Evolutionary conservation across 306 rosid genomes (phyloP), one percentile per base, ranked within the genome.

Genomic region (Lithocarpus polystachyus): DNA sequence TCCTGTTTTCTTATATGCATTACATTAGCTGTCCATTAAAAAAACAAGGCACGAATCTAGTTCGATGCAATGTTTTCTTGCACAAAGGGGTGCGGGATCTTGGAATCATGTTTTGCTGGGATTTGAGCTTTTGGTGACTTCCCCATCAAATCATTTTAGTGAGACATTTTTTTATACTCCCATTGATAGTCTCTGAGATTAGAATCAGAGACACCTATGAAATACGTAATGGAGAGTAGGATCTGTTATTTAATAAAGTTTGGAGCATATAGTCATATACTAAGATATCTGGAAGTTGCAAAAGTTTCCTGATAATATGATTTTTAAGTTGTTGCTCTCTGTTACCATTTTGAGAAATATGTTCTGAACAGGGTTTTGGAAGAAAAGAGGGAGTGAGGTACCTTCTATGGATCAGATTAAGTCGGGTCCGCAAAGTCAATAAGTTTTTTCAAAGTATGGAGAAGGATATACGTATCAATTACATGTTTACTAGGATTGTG

Each of bases 391-490:
- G 68, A 73, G 91, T 93, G 80, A 90, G 98, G 85, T 95, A 87
- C 80, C 97, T 95, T 54, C 82, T 95, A 52, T 95, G 94, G 99
- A 89, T 91, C 76, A 89, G 99, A 85, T 74, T 95, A 83, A 81
- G 86, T 77, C 87, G 99, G 81, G 96, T 88, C 79, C 87, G 88
- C 56, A 93, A 85, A 88, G 89, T 91, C 18, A 69, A 28, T 1
- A 82, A 28, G 14, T 93, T 90, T 81, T 86, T 93, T 77, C 84
- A 82, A 15, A 87, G 59, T 43, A 5, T 93, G 74, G 99, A 95
- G 89, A 95, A 95, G 90, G 98, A 95, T 74, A 95, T 91, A 77
- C 97, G 99, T 51, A 64, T 95, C 35, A 95, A 90, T 72, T 95
- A 95, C 72, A 82, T 88, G 82, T 88, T 88, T 79, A 86, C 98